These are phyloP conservation scores for Hypoxylon sp. DNA, from an alignment of 2,329 filamentous ascomycete species.

Conservation along the genomic window DNA sequence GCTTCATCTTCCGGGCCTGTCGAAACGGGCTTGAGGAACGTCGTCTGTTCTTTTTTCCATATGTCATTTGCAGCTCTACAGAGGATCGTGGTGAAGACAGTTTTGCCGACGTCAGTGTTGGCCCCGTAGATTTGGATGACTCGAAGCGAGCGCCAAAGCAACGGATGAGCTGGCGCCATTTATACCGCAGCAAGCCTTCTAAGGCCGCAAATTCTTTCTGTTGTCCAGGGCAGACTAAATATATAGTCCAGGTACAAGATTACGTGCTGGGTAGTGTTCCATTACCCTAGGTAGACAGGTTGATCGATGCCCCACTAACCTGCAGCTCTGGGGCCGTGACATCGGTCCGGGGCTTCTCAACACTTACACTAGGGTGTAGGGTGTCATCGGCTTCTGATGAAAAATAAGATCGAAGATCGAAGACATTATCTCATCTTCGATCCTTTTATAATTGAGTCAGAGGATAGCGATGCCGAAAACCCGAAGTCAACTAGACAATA, in stretches of 20 bases:
- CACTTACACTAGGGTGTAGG: conserved; percentile 1
- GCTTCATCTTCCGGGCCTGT: conserved; percentile 79
- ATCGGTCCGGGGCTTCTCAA: conserved; percentile 29
- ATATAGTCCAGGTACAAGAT: conserved; percentile 4
- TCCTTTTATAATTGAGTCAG: conserved; percentile 1
- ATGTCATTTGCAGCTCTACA: conserved; percentile 71
- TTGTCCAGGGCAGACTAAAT: conserved; percentile 5
- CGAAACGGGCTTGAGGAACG: conserved; percentile 86
- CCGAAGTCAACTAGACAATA: conserved; percentile 42
- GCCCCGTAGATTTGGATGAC: conserved; percentile 85
- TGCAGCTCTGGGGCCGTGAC: conserved; percentile 28
- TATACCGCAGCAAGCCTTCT: conserved; percentile 11
- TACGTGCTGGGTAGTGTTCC: conserved; percentile 31
- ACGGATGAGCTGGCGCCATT: conserved; percentile 68
- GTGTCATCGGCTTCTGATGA: conserved; percentile 10
- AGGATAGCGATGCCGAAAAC: conserved; percentile 32
- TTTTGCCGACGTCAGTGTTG: conserved; percentile 89
- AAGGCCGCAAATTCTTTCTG: conserved; percentile 10
- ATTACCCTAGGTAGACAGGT: conserved; percentile 28
- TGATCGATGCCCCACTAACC: conserved; percentile 36
- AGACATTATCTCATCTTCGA: conserved; percentile 3
- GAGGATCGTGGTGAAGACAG: conserved; percentile 81
- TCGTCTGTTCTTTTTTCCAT: conserved; percentile 63
- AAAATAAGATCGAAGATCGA: conserved; percentile 16
- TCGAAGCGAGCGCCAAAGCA: conserved; percentile 77